Conservation (phyloP, 345 rosid species). For the Hevea brasiliensis region DNA sequence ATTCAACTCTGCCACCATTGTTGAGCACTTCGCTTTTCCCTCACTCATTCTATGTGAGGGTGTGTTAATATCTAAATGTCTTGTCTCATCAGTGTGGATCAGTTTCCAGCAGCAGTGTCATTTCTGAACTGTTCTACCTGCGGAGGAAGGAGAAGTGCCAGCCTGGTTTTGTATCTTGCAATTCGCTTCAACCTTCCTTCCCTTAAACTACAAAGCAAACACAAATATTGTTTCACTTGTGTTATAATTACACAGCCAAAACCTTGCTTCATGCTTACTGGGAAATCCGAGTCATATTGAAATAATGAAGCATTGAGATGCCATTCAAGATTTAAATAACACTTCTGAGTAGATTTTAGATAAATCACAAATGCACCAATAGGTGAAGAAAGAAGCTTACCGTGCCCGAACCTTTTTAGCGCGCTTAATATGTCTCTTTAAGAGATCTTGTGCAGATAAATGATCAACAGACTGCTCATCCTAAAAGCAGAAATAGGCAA, state of each 20-base stretch:
- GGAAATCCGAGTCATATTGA: background rate
- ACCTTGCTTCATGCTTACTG: background rate
- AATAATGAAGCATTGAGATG: background rate
- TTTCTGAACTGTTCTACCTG: slow-evolving; percentile 50
- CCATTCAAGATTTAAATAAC: background rate
- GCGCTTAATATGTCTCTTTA: slow-evolving; percentile 59
- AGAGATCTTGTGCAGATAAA: slow-evolving; percentile 61
- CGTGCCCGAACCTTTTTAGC: slow-evolving; percentile 75
- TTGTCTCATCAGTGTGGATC: slow-evolving; percentile 15
- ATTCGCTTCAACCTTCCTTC: slow-evolving; percentile 70
- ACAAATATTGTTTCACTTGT: background rate
- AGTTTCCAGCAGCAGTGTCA: slow-evolving; percentile 37
- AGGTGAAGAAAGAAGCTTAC: slow-evolving; percentile 39
- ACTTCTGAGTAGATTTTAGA: background rate
- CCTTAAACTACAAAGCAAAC: slow-evolving; percentile 47
- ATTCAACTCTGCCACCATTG: background rate
- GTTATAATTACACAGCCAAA: background rate
- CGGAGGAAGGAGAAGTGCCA: slow-evolving; percentile 79
- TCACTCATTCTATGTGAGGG: background rate
- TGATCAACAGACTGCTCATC: slow-evolving; percentile 54
- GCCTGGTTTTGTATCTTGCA: slow-evolving; percentile 75
- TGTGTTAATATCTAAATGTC: background rate
- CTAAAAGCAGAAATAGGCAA: slow-evolving; percentile 36
- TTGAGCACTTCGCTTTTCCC: background rate
- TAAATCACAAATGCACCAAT: background rate